Conservation (phyloP, 2,329 filamentous ascomycete species). For the Remersonia thermophila region DNA sequence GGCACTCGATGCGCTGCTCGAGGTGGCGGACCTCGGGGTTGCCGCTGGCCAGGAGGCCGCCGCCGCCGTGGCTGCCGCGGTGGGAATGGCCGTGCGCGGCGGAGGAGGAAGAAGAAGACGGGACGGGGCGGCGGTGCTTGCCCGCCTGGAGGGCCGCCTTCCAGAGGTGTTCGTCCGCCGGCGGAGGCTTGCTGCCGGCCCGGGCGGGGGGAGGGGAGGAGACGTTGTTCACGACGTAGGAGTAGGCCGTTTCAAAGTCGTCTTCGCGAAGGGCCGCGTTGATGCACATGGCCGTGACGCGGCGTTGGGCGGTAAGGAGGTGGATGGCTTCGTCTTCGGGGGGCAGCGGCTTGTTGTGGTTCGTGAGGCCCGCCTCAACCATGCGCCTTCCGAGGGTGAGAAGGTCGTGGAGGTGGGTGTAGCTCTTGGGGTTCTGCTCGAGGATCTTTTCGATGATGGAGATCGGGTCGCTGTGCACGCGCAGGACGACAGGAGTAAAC, state of each 20-base stretch:
- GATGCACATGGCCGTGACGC: conserved; percentile 70
- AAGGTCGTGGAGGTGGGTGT: conserved; percentile 63
- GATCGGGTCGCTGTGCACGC: conserved; percentile 65
- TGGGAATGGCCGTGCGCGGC: conserved; percentile 17
- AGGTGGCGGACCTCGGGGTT: conserved; percentile 56
- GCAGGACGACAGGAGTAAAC: conserved; percentile 64
- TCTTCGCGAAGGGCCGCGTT: conserved; percentile 64
- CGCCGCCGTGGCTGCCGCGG: conserved; percentile 44
- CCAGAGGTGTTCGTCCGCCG: conserved; percentile 59
- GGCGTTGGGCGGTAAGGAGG: conserved; percentile 39
- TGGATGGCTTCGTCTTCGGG: conserved; percentile 19
- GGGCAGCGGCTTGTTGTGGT: conserved; percentile 17
- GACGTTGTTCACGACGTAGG: conserved; percentile 64
- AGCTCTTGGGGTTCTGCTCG: conserved; percentile 62
- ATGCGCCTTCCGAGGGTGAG: conserved; percentile 57
- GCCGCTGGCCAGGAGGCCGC: conserved; percentile 47
- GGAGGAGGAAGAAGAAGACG: too few relatives aligned
- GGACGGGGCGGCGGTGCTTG: conserved; percentile 47
- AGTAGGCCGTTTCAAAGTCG: conserved; percentile 78
- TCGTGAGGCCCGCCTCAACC: conserved; percentile 44
- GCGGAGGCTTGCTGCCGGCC: background rate
- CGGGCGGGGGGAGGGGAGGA: conserved; percentile 14
- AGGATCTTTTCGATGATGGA: conserved; percentile 61
- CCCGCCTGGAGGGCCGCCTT: conserved; percentile 67
- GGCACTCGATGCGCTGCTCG: conserved; percentile 69